A percentile compares a stretch with the other conserved stretches of the same genome.
These are phyloP conservation scores for Liquidambar formosana DNA, from an alignment of 164 flowering plant species.

Conservation along the genomic window DNA sequence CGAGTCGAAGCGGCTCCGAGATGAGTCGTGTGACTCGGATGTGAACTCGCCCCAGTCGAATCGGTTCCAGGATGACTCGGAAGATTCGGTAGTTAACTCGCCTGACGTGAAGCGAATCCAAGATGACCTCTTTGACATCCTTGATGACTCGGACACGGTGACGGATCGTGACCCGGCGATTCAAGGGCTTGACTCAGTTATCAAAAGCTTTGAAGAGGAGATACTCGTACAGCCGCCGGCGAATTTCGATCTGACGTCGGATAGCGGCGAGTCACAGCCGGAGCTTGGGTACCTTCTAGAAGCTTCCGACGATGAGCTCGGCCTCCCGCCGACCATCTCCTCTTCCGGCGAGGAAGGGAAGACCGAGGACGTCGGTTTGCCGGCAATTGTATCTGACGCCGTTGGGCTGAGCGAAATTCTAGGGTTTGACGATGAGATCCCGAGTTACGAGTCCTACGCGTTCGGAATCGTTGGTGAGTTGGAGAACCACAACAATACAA, in stretches of 20 bases:
- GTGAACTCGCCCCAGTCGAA: not conserved
- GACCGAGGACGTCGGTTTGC: slow-evolving; percentile 4
- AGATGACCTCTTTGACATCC: slow-evolving; percentile 23
- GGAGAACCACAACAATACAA: not conserved
- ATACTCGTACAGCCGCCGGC: slow-evolving; percentile 17
- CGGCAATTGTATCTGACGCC: slow-evolving; percentile 1
- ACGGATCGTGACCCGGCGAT: slow-evolving; percentile 20
- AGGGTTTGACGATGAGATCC: slow-evolving; percentile 25
- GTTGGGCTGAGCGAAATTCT: slow-evolving; percentile 17
- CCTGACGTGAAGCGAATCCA: slow-evolving; percentile 21
- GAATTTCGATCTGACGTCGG: slow-evolving; percentile 8
- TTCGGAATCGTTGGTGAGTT: slow-evolving; percentile 25
- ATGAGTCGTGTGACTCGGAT: slow-evolving; percentile 7
- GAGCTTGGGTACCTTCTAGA: slow-evolving; percentile 46
- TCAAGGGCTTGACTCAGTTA: slow-evolving; percentile 41
- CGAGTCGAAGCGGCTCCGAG: slow-evolving; percentile 1
- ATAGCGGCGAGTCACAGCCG: slow-evolving; percentile 35
- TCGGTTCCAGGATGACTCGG: not conserved
- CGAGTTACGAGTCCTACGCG: slow-evolving; percentile 30
- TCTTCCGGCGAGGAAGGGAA: slow-evolving; percentile 10
- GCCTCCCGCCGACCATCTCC: slow-evolving; percentile 39
- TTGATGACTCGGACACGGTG: slow-evolving; percentile 26
- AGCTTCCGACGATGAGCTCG: slow-evolving; percentile 63
- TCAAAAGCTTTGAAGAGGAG: slow-evolving; percentile 52
- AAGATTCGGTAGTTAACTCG: slow-evolving; percentile 3